Evolutionary conservation across 2,329 filamentous ascomycete species (phyloP).

Genomic region (Xylaria sp.): DNA sequence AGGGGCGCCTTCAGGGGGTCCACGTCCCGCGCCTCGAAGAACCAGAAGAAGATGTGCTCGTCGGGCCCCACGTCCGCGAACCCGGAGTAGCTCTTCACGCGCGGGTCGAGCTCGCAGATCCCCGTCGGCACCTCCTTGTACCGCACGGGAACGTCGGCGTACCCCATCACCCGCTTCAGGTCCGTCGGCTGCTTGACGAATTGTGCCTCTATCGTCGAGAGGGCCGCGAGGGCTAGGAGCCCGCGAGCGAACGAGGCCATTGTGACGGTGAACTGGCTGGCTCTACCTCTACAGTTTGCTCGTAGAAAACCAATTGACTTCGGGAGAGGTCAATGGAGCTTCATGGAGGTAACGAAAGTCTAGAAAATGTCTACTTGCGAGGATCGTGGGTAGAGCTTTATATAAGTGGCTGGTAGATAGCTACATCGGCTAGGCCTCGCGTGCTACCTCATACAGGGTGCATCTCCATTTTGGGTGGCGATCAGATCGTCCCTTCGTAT

Average conservation of each 20-base stretch:
- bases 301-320: conserved; percentile 5
- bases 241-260: conserved; percentile 41
- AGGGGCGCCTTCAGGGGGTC: conserved; percentile 58
- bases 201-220: conserved; percentile 38
- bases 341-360: not conserved
- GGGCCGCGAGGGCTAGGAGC: conserved; percentile 39
- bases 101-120: conserved; percentile 56
- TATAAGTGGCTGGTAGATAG: not conserved
- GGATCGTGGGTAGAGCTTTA: conserved; percentile 1
- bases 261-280: not conserved
- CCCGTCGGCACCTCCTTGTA: conserved; percentile 60
- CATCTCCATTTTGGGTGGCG: not conserved
- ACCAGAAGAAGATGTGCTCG: conserved; percentile 59
- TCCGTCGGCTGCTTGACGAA: conserved; percentile 47
- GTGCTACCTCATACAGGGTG: conserved; percentile 8
- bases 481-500: conserved; percentile 13
- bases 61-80: conserved; percentile 55
- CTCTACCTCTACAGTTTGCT: not conserved
- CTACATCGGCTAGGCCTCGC: conserved; percentile 19
- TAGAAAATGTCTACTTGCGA: not conserved
- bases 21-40: conserved; percentile 60
- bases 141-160: conserved; percentile 54
- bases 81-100: conserved; percentile 56
- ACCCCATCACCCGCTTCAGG: conserved; percentile 44
- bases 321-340: not conserved